A percentile compares a stretch with the other conserved stretches of the same genome.
Evolutionary conservation across 2,329 filamentous ascomycete species (phyloP).

Genomic region (Cryphonectria nitschkei): DNA sequence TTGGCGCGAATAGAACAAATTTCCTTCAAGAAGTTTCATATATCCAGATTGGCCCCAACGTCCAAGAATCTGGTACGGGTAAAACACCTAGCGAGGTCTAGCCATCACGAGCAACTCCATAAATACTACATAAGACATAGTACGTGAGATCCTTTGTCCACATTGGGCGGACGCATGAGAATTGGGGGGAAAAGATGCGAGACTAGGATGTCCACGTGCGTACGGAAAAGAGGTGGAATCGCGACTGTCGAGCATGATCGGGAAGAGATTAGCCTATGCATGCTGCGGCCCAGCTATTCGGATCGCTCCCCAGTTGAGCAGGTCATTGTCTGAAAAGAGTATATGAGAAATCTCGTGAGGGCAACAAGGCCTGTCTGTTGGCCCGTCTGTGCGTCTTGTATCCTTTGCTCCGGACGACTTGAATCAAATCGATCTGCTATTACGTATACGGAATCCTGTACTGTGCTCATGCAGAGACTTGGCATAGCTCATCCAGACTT

Average conservation of each 20-base stretch:
- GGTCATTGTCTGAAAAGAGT: not conserved
- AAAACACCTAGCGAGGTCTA: not conserved
- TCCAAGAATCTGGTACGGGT: not conserved
- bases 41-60: not conserved
- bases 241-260: not conserved
- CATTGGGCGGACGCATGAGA: not conserved
- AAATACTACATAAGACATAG: no score
- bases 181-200: not conserved
- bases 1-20: not conserved
- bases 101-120: not conserved
- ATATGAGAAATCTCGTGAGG: not conserved
- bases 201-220: constrained; percentile 5
- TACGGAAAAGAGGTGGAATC: not conserved
- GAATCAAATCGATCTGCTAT: not conserved
- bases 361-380: not conserved
- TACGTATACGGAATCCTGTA: not conserved
- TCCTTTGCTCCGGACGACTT: not conserved
- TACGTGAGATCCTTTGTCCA: no score
- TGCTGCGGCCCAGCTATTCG: not conserved
- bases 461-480: not conserved
- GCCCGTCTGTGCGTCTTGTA: not conserved
- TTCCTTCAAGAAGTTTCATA: not conserved
- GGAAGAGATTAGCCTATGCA: constrained; percentile 6
- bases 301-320: not conserved
- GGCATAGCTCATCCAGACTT: not conserved